Percentiles rank a stretch among this genome's conserved stretches.
Conservation (phyloP, 2,329 filamentous ascomycete genomes). For the Beauveria sp. region DNA sequence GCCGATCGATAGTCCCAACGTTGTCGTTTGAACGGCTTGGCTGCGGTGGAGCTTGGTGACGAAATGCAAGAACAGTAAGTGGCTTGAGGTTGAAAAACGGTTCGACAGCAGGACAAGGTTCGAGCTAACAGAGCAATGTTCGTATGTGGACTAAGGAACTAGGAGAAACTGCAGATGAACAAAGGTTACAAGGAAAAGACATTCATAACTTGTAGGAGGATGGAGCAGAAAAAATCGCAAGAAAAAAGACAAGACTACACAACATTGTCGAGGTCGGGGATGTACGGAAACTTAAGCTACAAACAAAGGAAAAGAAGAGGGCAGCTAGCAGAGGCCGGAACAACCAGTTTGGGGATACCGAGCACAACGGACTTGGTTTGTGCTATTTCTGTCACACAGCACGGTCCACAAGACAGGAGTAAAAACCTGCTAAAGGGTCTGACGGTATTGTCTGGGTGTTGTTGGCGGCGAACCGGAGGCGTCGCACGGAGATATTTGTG, state of each 20-base stretch:
- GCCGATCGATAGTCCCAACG: background rate
- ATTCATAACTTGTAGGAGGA: background rate
- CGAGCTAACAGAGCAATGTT: background rate
- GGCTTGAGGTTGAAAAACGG: background rate
- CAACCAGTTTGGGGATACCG: background rate
- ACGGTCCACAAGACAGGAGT: background rate
- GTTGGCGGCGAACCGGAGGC: background rate
- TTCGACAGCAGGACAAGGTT: background rate
- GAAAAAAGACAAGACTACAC: background rate
- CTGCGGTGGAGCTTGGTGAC: conserved; percentile 8
- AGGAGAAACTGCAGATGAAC: background rate
- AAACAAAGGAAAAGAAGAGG: background rate
- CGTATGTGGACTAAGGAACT: no score
- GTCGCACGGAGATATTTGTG: background rate
- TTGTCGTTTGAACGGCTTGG: conserved; percentile 5
- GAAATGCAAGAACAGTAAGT: background rate
- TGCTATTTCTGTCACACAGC: background rate
- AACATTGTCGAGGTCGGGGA: background rate
- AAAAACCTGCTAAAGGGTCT: background rate
- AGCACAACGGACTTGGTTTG: background rate
- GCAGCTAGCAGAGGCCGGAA: background rate
- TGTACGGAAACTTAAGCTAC: background rate
- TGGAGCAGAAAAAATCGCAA: background rate
- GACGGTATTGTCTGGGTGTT: background rate
- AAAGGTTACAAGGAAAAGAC: background rate